These are phyloP conservation scores for Colletotrichum falcatum DNA, from an alignment of 2,329 filamentous ascomycete species.

Conservation along the genomic window DNA sequence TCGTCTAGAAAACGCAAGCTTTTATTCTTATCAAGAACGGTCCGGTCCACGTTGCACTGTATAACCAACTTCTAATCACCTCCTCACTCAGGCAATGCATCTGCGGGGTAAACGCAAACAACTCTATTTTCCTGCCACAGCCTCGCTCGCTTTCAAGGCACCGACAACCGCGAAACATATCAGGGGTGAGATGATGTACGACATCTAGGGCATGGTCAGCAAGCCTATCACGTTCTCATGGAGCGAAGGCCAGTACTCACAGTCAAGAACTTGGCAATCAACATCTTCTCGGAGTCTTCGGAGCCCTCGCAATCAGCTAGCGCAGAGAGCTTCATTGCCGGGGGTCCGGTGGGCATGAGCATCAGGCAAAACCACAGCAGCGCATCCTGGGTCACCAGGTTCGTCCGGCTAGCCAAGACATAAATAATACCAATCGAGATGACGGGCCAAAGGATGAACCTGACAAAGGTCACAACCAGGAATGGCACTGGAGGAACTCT, in stretches of 20 bases:
- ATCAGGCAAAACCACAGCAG: conserved; percentile 73
- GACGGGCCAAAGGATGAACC: conserved; percentile 71
- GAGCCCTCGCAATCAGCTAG: conserved; percentile 58
- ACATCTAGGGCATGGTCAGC: conserved; percentile 18
- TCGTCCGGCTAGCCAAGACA: conserved; percentile 63
- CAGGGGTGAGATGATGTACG: conserved; percentile 34
- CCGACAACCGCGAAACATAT: conserved; percentile 37
- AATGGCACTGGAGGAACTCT: conserved; percentile 57
- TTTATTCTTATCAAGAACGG: not conserved
- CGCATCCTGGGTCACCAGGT: conserved; percentile 65
- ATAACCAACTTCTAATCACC: not conserved
- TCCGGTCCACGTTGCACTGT: not conserved
- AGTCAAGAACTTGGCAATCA: conserved; percentile 57
- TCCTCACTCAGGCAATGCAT: too few species aligned
- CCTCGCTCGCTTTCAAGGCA: conserved; percentile 30
- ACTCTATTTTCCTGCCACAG: not conserved
- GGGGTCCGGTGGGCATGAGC: conserved; percentile 61
- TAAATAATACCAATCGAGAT: conserved; percentile 64
- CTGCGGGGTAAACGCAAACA: not conserved
- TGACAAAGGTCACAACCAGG: conserved; percentile 63
- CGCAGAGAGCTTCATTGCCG: conserved; percentile 61
- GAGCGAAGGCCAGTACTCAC: conserved; percentile 45
- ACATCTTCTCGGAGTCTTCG: conserved; percentile 54
- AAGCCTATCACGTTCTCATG: too few species aligned
- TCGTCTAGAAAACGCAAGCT: not conserved